phyloP scores from a whole-genome alignment of 768 basidiomycete species.

The Suillus brevipes region DNA sequence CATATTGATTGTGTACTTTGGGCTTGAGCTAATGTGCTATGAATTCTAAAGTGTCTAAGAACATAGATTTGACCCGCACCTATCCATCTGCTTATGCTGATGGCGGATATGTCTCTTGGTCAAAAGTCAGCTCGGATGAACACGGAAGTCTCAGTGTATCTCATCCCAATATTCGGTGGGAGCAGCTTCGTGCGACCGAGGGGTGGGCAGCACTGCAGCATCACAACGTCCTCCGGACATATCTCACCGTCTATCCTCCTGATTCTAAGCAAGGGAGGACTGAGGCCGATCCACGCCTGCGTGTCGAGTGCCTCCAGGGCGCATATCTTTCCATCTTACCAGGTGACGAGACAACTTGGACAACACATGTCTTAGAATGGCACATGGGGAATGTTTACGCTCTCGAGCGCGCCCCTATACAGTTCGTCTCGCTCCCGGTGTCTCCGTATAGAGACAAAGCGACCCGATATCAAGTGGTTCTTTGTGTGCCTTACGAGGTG shows the following conservation, averaged over 20 bases:
- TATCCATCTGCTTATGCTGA: slow-evolving; percentile 70
- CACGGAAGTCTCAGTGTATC: slow-evolving; percentile 58
- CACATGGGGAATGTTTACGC: slow-evolving; percentile 86
- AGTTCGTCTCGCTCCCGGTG: slow-evolving; percentile 49
- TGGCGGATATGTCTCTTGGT: slow-evolving; percentile 61
- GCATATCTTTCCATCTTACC: slow-evolving; percentile 77
- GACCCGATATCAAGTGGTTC: slow-evolving; percentile 64
- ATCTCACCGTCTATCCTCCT: slow-evolving; percentile 58
- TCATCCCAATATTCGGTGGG: slow-evolving; percentile 73
- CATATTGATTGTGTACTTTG: background rate
- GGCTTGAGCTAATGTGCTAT: background rate
- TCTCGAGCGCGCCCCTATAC: slow-evolving; percentile 52
- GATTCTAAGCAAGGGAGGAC: background rate
- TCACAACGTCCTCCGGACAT: slow-evolving; percentile 67
- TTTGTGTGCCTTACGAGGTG: slow-evolving; percentile 86
- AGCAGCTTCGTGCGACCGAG: slow-evolving; percentile 67
- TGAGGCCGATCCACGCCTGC: slow-evolving; percentile 45
- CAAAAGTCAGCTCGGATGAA: slow-evolving; percentile 38
- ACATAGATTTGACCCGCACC: slow-evolving; percentile 46
- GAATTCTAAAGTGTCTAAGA: slow-evolving; percentile 43
- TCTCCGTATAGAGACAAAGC: slow-evolving; percentile 36
- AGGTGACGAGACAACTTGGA: slow-evolving; percentile 23
- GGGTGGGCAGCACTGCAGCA: slow-evolving; percentile 90
- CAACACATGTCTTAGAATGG: slow-evolving; percentile 52
- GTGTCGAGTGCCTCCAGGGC: slow-evolving; percentile 64